Evolutionary conservation across 2,329 filamentous ascomycete species (phyloP).

Genomic region (Chaetomium olivaceum): DNA sequence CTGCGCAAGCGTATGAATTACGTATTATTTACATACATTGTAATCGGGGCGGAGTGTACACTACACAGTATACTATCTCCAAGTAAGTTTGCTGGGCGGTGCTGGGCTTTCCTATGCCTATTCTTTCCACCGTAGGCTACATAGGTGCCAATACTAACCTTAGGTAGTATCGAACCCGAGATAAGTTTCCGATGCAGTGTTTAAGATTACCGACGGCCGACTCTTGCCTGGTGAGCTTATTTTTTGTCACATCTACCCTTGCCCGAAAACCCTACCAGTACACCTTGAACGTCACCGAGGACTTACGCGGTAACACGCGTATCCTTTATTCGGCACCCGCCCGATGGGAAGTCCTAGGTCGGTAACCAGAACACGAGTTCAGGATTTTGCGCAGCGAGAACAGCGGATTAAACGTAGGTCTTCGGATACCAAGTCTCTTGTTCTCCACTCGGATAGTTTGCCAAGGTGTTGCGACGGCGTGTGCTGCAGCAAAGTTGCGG

Average conservation of each 20-base stretch:
- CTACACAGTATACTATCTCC: too few species aligned
- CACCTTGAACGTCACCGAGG: neutral
- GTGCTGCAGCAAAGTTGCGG: constrained; percentile 12
- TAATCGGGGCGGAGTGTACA: too few species aligned
- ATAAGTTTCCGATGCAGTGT: neutral
- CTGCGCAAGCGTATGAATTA: neutral
- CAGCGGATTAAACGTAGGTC: neutral
- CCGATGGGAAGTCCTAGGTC: neutral
- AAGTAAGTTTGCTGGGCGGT: too few species aligned
- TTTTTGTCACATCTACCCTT: neutral
- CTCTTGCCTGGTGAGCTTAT: neutral
- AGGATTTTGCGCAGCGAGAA: neutral
- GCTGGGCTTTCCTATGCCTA: neutral
- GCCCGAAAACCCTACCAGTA: neutral
- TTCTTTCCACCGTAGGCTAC: neutral
- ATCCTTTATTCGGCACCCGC: neutral
- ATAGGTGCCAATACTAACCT: too few species aligned
- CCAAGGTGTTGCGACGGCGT: constrained; percentile 8
- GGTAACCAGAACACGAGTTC: neutral
- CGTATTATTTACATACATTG: neutral
- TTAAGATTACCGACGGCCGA: neutral
- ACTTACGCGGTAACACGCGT: neutral
- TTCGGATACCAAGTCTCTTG: neutral
- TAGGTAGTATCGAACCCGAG: neutral
- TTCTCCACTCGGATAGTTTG: constrained; percentile 5